Evolutionary conservation across 23 red algal genomes (phyloP), one percentile per base, ranked within the genome.

Genomic region (Agarophyton chilense): DNA sequence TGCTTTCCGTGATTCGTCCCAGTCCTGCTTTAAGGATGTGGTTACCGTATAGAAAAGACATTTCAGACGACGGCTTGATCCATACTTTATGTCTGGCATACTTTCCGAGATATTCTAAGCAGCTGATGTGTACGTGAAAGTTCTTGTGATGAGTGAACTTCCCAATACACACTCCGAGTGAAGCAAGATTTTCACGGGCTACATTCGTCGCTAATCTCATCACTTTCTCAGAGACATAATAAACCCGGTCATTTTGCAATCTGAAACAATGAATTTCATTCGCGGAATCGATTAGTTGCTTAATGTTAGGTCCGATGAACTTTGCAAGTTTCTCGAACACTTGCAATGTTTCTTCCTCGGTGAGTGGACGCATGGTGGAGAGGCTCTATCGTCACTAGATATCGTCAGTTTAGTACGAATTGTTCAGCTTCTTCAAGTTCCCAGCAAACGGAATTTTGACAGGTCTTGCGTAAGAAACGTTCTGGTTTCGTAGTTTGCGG

Each of bases 1-100:
- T 95, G 70, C 86, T 86, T 81, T 98, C 93, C 36, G 96, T 98
- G 58, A 98, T 79, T 2, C 84, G 70, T 9, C 92, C 92, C 8
- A 98, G 52, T 16, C 92, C 96, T 17, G 90, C 68, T 62, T 98
- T 98, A 47, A 98, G 88, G 33, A 98, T 80, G 71, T 98, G 90
- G 43, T 98, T 98, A 12, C 96, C 96, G 58, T 98, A 98, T 36
- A 98, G 74, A 74, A 94, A 98, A 45, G 81, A 90, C 96, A 98
- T 98, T 80, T 98, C 96, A 9, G 89, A 82, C 1, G 90, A 94
- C 4, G 89, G 89, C 64, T 98, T 98, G 67, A 98, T 46, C 96
- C 96, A 98, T 32, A 98, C 96, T 74, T 98, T 98, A 39, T 78
- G 78, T 19, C 58, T 65, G 11, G 84, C 82, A 70, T 92, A 95